Percentiles rank a stretch among this genome's conserved stretches.
phyloP scores from a whole-genome alignment of 257 asterid species.

The Rubia yunnanensis region DNA sequence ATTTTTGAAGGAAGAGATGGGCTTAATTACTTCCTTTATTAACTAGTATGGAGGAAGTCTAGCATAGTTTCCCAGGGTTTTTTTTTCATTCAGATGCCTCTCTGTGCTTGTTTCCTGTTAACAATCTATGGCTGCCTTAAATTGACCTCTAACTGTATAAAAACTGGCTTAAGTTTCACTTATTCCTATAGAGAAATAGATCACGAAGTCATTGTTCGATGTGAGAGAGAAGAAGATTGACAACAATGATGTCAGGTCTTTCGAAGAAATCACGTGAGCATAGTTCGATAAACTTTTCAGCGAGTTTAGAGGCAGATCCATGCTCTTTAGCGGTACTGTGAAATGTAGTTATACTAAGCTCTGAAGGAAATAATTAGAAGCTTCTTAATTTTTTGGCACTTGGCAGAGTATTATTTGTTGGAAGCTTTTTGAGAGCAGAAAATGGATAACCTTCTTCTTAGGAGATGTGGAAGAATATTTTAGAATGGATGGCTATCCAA shows the following conservation, averaged over 20 bases:
- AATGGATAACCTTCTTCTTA: background rate
- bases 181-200: background rate
- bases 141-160: background rate
- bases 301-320: background rate
- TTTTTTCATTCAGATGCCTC: background rate
- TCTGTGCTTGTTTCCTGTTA: background rate
- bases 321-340: background rate
- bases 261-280: background rate
- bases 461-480: background rate
- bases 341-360: background rate
- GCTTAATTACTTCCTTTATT: background rate
- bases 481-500: background rate
- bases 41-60: background rate
- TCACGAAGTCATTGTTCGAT: background rate
- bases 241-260: background rate
- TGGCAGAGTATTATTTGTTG: background rate
- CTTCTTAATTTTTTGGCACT: background rate
- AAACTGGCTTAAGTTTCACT: background rate
- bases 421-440: background rate
- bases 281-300: background rate
- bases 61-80: background rate
- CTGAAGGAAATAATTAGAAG: background rate
- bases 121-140: background rate
- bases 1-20: background rate
- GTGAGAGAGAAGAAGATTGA: background rate